These are phyloP conservation scores for Paxillus involutus DNA, from an alignment of 768 basidiomycete genomes.

Conservation along the genomic window DNA sequence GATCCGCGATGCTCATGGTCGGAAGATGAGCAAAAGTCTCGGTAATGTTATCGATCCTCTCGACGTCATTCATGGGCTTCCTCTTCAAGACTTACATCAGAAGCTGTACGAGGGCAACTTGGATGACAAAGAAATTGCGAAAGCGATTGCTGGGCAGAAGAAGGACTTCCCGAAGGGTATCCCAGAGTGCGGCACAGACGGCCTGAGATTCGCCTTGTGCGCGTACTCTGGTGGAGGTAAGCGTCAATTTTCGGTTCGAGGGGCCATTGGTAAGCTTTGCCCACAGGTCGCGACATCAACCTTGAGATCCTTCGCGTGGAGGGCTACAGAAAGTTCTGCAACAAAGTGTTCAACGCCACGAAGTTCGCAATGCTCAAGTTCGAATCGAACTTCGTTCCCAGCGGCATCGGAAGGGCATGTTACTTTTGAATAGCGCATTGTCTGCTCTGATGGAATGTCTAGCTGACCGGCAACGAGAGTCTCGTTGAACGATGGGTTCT, in stretches of 20 bases:
- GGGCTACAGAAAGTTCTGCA: conserved; percentile 99
- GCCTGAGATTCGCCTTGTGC: conserved; percentile 91
- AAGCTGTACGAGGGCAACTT: conserved; percentile 91
- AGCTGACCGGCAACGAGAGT: conserved; percentile 89
- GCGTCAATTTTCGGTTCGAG: conserved; percentile 5
- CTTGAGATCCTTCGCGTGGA: conserved; percentile 94
- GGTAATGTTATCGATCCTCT: conserved; percentile 98
- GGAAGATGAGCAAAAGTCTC: conserved; percentile 98
- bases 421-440: not conserved
- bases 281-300: conserved; percentile 90
- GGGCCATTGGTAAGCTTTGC: not conserved
- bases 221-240: conserved; percentile 90
- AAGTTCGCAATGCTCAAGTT: conserved; percentile 99
- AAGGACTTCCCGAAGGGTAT: conserved; percentile 99
- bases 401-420: conserved; percentile 63
- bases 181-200: conserved; percentile 97
- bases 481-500: conserved; percentile 95
- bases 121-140: conserved; percentile 88
- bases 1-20: conserved; percentile 97
- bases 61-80: conserved; percentile 87
- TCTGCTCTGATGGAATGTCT: conserved; percentile 7
- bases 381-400: conserved; percentile 79
- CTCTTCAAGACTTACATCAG: conserved; percentile 77
- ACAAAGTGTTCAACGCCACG: conserved; percentile 99
- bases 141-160: conserved; percentile 95